These are phyloP conservation scores for Cyclotella choctawhatcheeana DNA, from an alignment of 108 stramenopile genomes.

Conservation along the genomic window DNA sequence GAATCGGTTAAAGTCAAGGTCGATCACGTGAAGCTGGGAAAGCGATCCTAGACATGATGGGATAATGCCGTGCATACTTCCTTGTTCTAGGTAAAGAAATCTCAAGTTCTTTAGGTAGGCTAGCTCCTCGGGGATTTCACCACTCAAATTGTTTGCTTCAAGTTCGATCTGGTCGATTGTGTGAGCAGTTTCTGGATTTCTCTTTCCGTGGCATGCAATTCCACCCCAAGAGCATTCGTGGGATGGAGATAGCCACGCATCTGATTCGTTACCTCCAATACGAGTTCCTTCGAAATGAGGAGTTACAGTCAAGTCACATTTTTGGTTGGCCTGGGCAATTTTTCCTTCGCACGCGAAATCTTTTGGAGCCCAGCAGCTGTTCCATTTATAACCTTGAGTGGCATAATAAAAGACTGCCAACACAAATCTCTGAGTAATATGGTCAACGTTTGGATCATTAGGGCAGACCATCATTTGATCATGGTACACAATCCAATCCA, in stretches of 20 bases:
- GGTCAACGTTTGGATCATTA: conserved; percentile 18
- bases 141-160: conserved; percentile 21
- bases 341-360: conserved; percentile 22
- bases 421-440: conserved; percentile 32
- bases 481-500: conserved; percentile 38
- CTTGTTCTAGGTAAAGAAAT: conserved; percentile 31
- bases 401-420: conserved; percentile 30
- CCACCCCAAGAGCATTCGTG: conserved; percentile 64
- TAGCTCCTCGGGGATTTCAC: conserved; percentile 45
- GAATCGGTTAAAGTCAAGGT: conserved; percentile 35
- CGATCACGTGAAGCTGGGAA: conserved; percentile 21
- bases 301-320: conserved; percentile 1
- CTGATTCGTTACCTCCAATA: conserved; percentile 9
- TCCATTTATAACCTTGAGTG: conserved; percentile 25
- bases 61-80: conserved; percentile 43
- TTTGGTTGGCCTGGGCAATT: conserved; percentile 8
- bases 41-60: conserved; percentile 40
- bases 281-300: not conserved
- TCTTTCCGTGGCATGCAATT: conserved; percentile 46
- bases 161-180: conserved; percentile 34
- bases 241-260: conserved; percentile 33
- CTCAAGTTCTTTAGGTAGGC: conserved; percentile 25
- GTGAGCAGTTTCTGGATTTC: conserved; percentile 13
- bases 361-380: conserved; percentile 23
- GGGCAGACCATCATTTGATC: conserved; percentile 33